Conservation (phyloP, 768 basidiomycete genomes). For the Mycena crocata region DNA sequence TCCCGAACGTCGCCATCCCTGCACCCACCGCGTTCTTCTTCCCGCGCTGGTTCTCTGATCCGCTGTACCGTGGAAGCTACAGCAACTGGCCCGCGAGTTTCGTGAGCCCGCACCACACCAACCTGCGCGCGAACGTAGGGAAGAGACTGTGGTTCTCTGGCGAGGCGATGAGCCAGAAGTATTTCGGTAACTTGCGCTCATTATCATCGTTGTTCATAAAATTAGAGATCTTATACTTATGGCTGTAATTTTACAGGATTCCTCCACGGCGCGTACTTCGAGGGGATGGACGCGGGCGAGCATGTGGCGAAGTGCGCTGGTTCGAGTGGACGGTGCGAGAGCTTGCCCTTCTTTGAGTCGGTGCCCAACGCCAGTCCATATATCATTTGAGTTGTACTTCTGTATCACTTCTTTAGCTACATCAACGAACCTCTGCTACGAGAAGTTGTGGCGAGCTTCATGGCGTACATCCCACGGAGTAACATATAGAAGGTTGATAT, state of each 20-base stretch:
- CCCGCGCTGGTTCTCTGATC: background rate
- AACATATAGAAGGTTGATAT: too few relatives aligned
- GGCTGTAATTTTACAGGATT: too few relatives aligned
- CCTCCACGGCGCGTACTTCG: conserved; percentile 12
- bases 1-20: background rate
- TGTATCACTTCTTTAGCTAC: too few relatives aligned
- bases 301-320: background rate
- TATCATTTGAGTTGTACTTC: background rate
- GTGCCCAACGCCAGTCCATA: background rate
- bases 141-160: background rate
- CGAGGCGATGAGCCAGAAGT: background rate
- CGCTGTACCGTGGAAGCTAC: background rate
- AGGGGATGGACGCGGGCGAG: conserved; percentile 1
- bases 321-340: background rate
- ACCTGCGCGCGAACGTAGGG: background rate
- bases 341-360: background rate
- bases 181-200: background rate
- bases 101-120: too few relatives aligned
- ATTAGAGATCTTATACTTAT: too few relatives aligned
- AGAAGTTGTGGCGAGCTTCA: too few relatives aligned
- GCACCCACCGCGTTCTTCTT: background rate
- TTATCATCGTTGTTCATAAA: background rate
- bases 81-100: too few relatives aligned
- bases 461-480: too few relatives aligned
- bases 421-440: too few relatives aligned